A percentile compares a stretch with the other conserved stretches of the same genome.
Evolutionary conservation across 768 basidiomycete genomes (phyloP).

Genomic region (Phlebiopsis gigantea): DNA sequence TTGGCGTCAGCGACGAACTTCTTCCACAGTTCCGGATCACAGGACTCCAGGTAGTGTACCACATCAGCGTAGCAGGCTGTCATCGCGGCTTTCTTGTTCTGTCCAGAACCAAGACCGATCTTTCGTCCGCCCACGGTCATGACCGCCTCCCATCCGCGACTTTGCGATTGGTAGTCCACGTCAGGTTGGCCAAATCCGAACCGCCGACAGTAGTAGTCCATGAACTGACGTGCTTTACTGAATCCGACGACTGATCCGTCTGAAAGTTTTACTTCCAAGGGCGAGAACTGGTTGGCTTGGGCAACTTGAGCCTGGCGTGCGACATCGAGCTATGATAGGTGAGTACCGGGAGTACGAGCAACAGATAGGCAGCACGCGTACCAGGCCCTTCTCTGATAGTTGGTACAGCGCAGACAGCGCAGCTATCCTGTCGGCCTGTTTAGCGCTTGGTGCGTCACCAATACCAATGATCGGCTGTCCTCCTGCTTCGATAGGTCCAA

Average conservation of each 20-base stretch:
- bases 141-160: constrained; percentile 57
- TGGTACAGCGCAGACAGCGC: constrained; percentile 72
- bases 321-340: neutral
- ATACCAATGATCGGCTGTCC: constrained; percentile 10
- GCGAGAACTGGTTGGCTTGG: neutral
- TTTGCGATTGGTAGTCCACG: constrained; percentile 44
- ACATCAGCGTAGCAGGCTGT: constrained; percentile 83
- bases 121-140: constrained; percentile 67
- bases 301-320: neutral
- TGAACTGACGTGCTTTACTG: constrained; percentile 79
- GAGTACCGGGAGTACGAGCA: neutral
- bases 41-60: constrained; percentile 77
- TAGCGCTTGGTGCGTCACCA: constrained; percentile 39
- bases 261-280: constrained; percentile 37
- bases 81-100: constrained; percentile 67
- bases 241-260: constrained; percentile 61
- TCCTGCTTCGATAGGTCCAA: constrained; percentile 11
- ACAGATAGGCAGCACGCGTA: constrained; percentile 30
- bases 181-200: constrained; percentile 74
- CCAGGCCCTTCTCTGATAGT: constrained; percentile 55
- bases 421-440: constrained; percentile 70
- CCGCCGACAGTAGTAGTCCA: constrained; percentile 89
- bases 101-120: constrained; percentile 74
- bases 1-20: constrained; percentile 57
- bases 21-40: constrained; percentile 78